These are phyloP conservation scores for Silene uniflora DNA, from an alignment of 148 eudicot genomes.

Conservation along the genomic window DNA sequence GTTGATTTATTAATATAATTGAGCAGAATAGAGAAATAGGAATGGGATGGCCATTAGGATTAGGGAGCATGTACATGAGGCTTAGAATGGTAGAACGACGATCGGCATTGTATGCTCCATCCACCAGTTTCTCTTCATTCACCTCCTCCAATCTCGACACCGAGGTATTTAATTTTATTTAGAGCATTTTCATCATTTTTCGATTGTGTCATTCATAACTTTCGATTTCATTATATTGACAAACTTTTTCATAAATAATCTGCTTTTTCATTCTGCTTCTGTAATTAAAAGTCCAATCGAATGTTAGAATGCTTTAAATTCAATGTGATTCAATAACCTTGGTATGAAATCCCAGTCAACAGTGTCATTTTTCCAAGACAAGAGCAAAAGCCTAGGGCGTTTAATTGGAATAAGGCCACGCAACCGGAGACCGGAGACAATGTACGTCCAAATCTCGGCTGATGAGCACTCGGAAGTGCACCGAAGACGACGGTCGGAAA, in stretches of 20 bases:
- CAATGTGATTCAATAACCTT: background rate
- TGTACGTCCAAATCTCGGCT: slow-evolving; percentile 15
- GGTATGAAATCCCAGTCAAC: slow-evolving; percentile 35
- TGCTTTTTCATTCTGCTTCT: too few relatives aligned
- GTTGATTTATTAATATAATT: background rate
- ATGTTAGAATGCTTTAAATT: too few relatives aligned
- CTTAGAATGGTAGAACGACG: slow-evolving; percentile 26
- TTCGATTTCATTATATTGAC: background rate
- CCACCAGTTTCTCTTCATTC: slow-evolving; percentile 57
- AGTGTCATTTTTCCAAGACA: slow-evolving; percentile 59
- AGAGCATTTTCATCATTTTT: too few relatives aligned
- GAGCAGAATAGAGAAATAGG: slow-evolving; percentile 29
- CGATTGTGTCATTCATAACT: background rate
- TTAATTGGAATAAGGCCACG: slow-evolving; percentile 45
- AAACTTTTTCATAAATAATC: too few relatives aligned
- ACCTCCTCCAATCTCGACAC: slow-evolving; percentile 63
- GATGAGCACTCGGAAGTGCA: background rate
- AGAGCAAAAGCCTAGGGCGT: slow-evolving; percentile 50
- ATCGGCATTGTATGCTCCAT: slow-evolving; percentile 22
- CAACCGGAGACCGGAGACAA: slow-evolving; percentile 23
- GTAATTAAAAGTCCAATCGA: too few relatives aligned
- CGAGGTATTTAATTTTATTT: slow-evolving; percentile 36
- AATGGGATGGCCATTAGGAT: slow-evolving; percentile 67
- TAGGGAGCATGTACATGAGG: slow-evolving; percentile 49
- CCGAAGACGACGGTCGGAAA: background rate